Evolutionary conservation across 2,329 filamentous ascomycete species (phyloP).

Genomic region (Karstenula rhodostoma): DNA sequence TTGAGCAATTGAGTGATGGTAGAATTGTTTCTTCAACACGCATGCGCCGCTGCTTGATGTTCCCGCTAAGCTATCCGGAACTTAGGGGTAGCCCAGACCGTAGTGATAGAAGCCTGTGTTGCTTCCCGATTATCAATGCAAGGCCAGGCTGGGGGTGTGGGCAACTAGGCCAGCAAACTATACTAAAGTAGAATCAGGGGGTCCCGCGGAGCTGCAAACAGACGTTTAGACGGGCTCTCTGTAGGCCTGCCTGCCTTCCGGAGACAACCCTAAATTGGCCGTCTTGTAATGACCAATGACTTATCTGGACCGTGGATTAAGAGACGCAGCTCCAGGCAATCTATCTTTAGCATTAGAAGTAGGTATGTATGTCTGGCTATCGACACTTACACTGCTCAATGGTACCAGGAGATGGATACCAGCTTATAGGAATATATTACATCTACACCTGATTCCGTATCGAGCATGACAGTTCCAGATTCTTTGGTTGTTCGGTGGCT

Average conservation of each 20-base stretch:
- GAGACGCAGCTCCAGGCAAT: not conserved
- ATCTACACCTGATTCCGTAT: not conserved
- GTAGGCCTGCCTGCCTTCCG: not conserved
- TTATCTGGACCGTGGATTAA: not conserved
- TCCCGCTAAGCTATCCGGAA: not conserved
- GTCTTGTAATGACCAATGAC: not conserved
- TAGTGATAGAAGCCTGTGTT: not conserved
- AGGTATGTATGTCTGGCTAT: not conserved
- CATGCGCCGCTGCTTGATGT: not conserved
- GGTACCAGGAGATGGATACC: not conserved
- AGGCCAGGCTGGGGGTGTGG: not conserved
- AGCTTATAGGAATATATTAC: too few species aligned
- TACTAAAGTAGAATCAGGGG: not conserved
- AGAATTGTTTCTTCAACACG: conserved; percentile 4
- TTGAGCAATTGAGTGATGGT: not conserved
- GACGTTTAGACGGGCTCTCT: not conserved
- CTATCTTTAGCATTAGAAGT: not conserved
- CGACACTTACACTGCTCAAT: not conserved
- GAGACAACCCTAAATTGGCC: not conserved
- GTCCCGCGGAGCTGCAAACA: not conserved
- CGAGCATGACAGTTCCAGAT: not conserved
- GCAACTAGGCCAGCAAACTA: not conserved
- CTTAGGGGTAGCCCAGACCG: not conserved
- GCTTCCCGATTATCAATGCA: not conserved
- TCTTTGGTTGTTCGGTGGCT: not conserved